phyloP scores from a whole-genome alignment of 441 rosid species.

The Euphorbia schlechtendalii region DNA sequence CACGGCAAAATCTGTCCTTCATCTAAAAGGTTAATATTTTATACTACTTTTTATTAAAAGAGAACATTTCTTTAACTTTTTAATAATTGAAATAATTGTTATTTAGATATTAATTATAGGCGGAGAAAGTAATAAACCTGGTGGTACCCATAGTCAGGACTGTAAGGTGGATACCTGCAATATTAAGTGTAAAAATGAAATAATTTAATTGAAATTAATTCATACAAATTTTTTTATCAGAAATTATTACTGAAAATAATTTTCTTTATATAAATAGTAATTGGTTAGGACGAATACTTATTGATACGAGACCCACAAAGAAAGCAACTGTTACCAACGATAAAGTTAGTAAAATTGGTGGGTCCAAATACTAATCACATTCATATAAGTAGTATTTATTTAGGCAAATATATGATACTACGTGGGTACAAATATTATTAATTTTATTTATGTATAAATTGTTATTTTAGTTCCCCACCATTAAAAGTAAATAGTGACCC shows the following conservation, averaged over 20 bases:
- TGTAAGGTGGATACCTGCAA: constrained; percentile 64
- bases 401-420: background rate
- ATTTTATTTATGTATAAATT: too few relatives aligned
- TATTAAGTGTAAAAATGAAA: background rate
- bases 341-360: constrained; percentile 11
- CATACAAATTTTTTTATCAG: background rate
- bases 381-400: background rate
- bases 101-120: background rate
- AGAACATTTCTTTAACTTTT: background rate
- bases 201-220: background rate
- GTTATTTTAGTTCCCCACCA: background rate
- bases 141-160: constrained; percentile 72
- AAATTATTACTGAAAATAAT: constrained; percentile 1
- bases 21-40: too few relatives aligned
- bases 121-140: constrained; percentile 34
- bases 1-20: too few relatives aligned
- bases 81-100: background rate
- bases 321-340: constrained; percentile 19
- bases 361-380: background rate
- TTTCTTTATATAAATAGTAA: background rate
- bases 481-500: background rate
- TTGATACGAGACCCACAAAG: constrained; percentile 25
- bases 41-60: too few relatives aligned
- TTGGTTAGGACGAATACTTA: constrained; percentile 5
- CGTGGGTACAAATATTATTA: background rate